Evolutionary conservation across 164 flowering plant species (phyloP).

Genomic region (Litsea cubeba): DNA sequence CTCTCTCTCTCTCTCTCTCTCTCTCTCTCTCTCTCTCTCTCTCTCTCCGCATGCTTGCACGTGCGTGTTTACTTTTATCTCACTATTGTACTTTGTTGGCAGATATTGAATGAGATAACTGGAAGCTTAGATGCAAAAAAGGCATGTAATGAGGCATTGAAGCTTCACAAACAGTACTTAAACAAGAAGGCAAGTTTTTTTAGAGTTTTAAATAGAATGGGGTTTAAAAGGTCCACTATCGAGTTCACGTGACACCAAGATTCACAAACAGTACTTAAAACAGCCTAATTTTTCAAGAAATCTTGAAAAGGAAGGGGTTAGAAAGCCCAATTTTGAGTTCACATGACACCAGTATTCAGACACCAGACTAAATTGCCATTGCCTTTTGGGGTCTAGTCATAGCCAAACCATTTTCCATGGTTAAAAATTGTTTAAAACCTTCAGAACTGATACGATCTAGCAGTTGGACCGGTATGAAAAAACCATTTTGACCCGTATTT

Average conservation of each 20-base stretch:
- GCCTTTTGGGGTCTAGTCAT: no score
- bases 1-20: background rate
- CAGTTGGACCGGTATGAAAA: no score
- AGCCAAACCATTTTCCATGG: no score
- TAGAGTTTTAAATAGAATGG: background rate
- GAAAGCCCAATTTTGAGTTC: no score
- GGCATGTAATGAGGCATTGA: slow-evolving; percentile 71
- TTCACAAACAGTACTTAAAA: background rate
- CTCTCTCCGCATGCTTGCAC: background rate
- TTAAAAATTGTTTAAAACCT: no score
- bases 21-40: background rate
- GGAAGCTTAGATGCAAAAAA: slow-evolving; percentile 77
- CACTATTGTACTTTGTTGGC: slow-evolving; percentile 9
- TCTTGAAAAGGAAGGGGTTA: background rate
- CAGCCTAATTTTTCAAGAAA: background rate
- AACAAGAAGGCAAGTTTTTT: slow-evolving; percentile 39
- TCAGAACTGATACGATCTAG: no score
- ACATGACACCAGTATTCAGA: no score
- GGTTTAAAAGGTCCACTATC: background rate
- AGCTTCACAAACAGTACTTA: slow-evolving; percentile 68
- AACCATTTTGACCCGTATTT: no score
- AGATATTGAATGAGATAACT: slow-evolving; percentile 76
- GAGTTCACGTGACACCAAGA: background rate
- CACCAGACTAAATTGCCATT: no score
- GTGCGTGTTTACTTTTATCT: background rate